Percentiles rank a stretch among this genome's conserved stretches.
phyloP scores from a whole-genome alignment of 2,329 filamentous ascomycete genomes.

The Emericellopsis cladophorae region DNA sequence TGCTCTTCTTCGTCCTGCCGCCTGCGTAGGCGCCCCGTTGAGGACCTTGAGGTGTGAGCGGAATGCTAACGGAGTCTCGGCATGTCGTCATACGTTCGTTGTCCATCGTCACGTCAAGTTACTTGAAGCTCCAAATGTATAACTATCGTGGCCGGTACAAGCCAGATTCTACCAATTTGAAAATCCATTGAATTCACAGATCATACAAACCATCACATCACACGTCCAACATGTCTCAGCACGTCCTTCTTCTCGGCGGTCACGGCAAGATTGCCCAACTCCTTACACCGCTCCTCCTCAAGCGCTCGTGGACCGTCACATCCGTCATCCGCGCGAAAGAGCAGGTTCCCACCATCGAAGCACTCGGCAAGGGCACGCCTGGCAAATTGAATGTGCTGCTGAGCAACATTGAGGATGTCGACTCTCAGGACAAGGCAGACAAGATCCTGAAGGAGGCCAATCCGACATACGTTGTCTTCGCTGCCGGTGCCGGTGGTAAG shows the following conservation, averaged over 20 bases:
- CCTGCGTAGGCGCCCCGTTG: too few relatives aligned
- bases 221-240: slow-evolving; percentile 17
- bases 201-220: too few relatives aligned
- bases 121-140: too few relatives aligned
- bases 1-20: too few relatives aligned
- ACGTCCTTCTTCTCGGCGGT: slow-evolving; percentile 65
- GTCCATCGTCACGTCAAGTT: too few relatives aligned
- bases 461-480: slow-evolving; percentile 57
- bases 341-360: slow-evolving; percentile 51
- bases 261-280: slow-evolving; percentile 69
- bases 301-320: slow-evolving; percentile 64
- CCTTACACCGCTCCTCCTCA: slow-evolving; percentile 64
- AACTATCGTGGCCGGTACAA: too few relatives aligned
- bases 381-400: slow-evolving; percentile 59
- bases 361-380: slow-evolving; percentile 41
- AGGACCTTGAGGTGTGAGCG: too few relatives aligned
- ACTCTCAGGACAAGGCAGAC: slow-evolving; percentile 47
- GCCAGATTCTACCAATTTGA: too few relatives aligned
- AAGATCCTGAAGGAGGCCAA: slow-evolving; percentile 47
- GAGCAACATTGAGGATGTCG: slow-evolving; percentile 59
- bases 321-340: slow-evolving; percentile 64
- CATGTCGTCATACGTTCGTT: too few relatives aligned
- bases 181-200: too few relatives aligned
- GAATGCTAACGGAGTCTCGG: too few relatives aligned
- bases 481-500: slow-evolving; percentile 53